Conservation (phyloP, 1,284 basidiomycete species). For the Retiboletus flavoniger region DNA sequence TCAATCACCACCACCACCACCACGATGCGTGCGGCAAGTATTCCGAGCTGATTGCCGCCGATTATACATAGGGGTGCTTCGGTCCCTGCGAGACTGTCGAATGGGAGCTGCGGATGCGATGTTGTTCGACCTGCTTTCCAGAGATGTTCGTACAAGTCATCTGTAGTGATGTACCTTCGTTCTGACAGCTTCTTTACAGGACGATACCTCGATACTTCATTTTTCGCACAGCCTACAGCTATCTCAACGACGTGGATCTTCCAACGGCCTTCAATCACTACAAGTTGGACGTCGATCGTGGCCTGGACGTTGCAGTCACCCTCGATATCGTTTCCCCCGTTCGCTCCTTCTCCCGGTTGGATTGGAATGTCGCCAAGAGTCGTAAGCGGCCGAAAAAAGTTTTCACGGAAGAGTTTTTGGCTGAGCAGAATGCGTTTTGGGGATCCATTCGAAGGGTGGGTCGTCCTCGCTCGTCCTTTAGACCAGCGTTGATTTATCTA, state of each 20-base stretch:
- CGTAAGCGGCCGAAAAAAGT: background rate
- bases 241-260: background rate
- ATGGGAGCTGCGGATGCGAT: constrained; percentile 41
- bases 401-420: background rate
- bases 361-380: constrained; percentile 2
- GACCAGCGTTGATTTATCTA: background rate
- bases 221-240: no score
- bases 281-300: background rate
- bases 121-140: constrained; percentile 35
- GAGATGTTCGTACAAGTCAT: constrained; percentile 9
- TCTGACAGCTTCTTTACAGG: constrained; percentile 4
- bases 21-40: no score
- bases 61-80: constrained; percentile 32
- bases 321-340: accelerated
- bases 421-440: background rate
- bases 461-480: background rate
- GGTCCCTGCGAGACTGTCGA: constrained; percentile 30
- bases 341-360: background rate
- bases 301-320: background rate
- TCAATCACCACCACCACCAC: background rate
- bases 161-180: background rate
- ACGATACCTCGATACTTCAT: background rate
- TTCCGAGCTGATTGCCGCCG: background rate
- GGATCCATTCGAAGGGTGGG: constrained; percentile 5
- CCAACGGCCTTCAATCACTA: background rate